phyloP scores from a whole-genome alignment of 306 rosid species.

The Casuarina glauca region DNA sequence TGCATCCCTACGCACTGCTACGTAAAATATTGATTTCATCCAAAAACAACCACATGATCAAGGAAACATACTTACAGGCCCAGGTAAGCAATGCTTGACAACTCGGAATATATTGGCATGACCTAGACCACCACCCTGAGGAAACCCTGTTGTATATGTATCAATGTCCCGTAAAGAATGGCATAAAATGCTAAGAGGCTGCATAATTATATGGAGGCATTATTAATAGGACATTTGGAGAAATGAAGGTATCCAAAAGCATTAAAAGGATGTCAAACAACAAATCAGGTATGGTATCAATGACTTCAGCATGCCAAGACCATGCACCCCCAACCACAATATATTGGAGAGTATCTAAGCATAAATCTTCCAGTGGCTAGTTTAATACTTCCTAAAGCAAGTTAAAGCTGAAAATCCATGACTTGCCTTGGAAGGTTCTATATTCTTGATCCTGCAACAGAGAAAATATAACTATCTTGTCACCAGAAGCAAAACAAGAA shows the following conservation, averaged over 20 bases:
- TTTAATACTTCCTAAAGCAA: constrained; percentile 9
- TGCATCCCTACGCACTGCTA: neutral
- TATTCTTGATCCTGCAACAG: constrained; percentile 86
- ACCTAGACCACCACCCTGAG: constrained; percentile 89
- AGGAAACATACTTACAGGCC: constrained; percentile 78
- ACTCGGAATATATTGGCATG: constrained; percentile 73
- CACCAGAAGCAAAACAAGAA: constrained; percentile 22
- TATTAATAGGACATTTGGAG: neutral
- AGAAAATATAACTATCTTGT: constrained; percentile 29
- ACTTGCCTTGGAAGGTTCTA: constrained; percentile 76
- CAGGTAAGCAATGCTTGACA: constrained; percentile 89
- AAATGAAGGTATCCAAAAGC: constrained; percentile 12
- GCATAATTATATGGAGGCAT: constrained; percentile 21
- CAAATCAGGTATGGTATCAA: neutral
- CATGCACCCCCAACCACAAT: constrained; percentile 11
- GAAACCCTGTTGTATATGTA: constrained; percentile 79
- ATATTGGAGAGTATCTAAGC: neutral
- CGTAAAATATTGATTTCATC: neutral
- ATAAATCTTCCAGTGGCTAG: neutral
- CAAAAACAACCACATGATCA: constrained; percentile 10
- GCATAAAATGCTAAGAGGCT: constrained; percentile 96
- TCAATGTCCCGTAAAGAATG: constrained; percentile 91
- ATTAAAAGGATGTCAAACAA: constrained; percentile 18
- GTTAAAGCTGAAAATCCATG: constrained; percentile 14
- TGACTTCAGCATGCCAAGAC: constrained; percentile 1